phyloP scores from a whole-genome alignment of 2,329 filamentous ascomycete genomes.

The Cordyceps militaris region DNA sequence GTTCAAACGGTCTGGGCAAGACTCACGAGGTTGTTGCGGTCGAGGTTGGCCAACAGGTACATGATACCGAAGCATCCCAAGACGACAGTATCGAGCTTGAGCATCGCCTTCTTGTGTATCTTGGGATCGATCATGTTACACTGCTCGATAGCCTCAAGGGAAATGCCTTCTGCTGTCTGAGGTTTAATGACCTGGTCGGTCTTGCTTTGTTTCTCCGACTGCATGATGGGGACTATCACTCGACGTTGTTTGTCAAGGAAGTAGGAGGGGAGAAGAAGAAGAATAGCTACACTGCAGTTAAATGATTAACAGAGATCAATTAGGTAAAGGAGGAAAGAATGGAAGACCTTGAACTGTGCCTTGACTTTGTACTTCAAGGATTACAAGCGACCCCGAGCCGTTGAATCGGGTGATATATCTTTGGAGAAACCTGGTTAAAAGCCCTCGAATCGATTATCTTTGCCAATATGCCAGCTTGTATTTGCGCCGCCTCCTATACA shows the following conservation, averaged over 20 bases:
- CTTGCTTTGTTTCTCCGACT: not conserved
- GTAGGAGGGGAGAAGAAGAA: not conserved
- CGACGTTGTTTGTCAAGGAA: not conserved
- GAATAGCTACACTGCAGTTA: not conserved
- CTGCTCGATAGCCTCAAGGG: not conserved
- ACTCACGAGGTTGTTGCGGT: not conserved
- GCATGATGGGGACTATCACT: not conserved
- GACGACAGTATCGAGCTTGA: not conserved
- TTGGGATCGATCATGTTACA: not conserved
- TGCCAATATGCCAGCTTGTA: not conserved
- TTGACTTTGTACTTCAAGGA: not conserved
- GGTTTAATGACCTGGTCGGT: not conserved
- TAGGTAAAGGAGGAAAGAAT: not conserved
- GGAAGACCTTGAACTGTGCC: not conserved
- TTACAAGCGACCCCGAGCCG: not conserved
- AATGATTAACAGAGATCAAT: not conserved
- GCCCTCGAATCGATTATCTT: not conserved
- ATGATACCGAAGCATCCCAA: not conserved
- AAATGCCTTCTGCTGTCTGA: not conserved
- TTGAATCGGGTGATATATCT: not conserved
- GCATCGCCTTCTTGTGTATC: not conserved
- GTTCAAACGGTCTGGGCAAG: not conserved
- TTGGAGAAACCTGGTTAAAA: not conserved
- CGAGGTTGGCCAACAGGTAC: not conserved
- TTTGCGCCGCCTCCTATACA: not conserved